These are phyloP conservation scores for Scytalidium lignicola DNA, from an alignment of 2,329 filamentous ascomycete species.

Conservation along the genomic window DNA sequence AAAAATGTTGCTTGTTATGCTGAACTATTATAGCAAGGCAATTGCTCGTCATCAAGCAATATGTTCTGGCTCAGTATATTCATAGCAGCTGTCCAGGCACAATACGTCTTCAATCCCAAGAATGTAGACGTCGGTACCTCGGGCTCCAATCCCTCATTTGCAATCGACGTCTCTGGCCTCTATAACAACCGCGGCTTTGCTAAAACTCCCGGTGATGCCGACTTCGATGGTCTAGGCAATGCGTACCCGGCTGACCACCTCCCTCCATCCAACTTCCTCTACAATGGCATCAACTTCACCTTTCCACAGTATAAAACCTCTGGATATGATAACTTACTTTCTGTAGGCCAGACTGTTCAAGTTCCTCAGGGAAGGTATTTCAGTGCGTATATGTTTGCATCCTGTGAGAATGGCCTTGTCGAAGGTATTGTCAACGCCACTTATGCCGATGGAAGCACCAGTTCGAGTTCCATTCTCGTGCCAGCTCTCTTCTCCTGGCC, in stretches of 20 bases:
- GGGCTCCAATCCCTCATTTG: slow-evolving; percentile 1
- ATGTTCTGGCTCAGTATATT: background rate
- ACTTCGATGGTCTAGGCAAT: slow-evolving; percentile 35
- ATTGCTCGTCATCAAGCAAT: background rate
- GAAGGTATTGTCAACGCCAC: slow-evolving; percentile 35
- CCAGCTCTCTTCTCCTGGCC: slow-evolving; percentile 38
- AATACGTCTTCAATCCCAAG: slow-evolving; percentile 1
- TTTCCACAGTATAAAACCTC: slow-evolving; percentile 34
- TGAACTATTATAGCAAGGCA: background rate
- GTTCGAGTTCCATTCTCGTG: slow-evolving; percentile 34
- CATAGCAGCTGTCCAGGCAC: background rate
- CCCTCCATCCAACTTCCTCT: slow-evolving; percentile 22
- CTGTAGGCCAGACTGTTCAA: slow-evolving; percentile 32
- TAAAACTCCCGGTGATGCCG: slow-evolving; percentile 35
- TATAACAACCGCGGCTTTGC: slow-evolving; percentile 44
- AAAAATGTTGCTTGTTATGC: background rate
- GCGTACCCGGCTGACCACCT: slow-evolving; percentile 33
- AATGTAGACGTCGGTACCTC: background rate
- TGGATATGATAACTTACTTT: slow-evolving; percentile 36
- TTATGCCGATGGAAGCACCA: slow-evolving; percentile 35
- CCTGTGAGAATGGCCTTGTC: slow-evolving; percentile 30
- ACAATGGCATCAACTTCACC: slow-evolving; percentile 34
- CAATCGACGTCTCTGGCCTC: slow-evolving; percentile 22
- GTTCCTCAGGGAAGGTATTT: slow-evolving; percentile 28
- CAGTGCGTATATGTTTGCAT: slow-evolving; percentile 35